These are phyloP conservation scores for Pterulicium gracile DNA, from an alignment of 1,284 basidiomycete species.

Conservation along the genomic window DNA sequence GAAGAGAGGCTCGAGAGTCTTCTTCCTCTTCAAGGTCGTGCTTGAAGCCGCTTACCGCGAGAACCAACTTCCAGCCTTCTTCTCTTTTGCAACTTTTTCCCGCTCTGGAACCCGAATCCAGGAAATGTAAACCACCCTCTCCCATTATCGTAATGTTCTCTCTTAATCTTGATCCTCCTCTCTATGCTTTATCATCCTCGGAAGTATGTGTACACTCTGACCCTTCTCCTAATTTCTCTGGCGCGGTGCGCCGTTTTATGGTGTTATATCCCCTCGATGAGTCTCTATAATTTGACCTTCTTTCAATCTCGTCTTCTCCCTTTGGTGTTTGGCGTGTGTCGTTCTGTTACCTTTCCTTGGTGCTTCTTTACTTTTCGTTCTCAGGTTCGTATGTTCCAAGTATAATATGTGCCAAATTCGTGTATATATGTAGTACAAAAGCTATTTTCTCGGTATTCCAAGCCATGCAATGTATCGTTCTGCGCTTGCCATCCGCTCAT, in stretches of 20 bases:
- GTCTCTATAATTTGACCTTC: not conserved
- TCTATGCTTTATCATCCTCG: not conserved
- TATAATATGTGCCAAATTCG: no score
- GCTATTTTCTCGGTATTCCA: no score
- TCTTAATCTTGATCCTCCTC: constrained; percentile 1
- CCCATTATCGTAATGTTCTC: no score
- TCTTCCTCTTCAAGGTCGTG: constrained; percentile 14
- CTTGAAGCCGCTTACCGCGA: not conserved
- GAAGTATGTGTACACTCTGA: constrained; percentile 1
- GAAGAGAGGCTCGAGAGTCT: constrained; percentile 68
- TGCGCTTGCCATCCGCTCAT: no score
- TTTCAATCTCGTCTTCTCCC: not conserved
- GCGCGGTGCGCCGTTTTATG: not conserved
- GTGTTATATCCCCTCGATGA: not conserved
- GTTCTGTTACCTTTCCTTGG: not conserved
- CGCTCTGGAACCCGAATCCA: no score
- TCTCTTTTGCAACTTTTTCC: no score
- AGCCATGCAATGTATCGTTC: no score
- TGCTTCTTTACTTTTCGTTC: not conserved
- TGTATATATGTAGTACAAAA: no score
- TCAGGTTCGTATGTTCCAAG: no score
- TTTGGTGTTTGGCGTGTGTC: not conserved
- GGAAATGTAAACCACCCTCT: no score
- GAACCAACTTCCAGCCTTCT: not conserved
- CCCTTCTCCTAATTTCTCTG: not conserved